Conservation (phyloP, 257 asterid species). For the Forsythia viridissima region DNA sequence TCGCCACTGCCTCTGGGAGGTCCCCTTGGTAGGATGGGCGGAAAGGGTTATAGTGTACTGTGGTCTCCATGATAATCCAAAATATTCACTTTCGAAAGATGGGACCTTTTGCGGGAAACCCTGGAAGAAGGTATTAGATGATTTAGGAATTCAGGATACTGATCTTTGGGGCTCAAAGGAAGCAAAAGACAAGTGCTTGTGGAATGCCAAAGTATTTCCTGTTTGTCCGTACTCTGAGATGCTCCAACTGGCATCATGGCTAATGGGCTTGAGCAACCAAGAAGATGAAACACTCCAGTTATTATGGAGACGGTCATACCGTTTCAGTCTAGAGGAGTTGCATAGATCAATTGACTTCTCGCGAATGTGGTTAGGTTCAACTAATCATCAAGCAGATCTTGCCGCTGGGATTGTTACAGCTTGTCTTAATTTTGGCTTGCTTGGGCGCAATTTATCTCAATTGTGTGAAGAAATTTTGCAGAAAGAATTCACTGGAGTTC, state of each 20-base stretch:
- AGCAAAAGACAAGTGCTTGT: constrained; percentile 66
- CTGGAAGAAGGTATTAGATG: constrained; percentile 79
- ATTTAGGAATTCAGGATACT: constrained; percentile 64
- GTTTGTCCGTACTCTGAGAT: constrained; percentile 69
- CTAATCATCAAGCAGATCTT: constrained; percentile 83
- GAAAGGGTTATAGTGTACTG: constrained; percentile 81
- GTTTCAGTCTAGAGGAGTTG: constrained; percentile 90
- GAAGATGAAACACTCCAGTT: constrained; percentile 38
- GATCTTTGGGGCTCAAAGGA: constrained; percentile 72
- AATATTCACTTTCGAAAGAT: constrained; percentile 51
- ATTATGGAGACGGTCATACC: constrained; percentile 66
- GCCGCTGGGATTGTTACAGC: constrained; percentile 78
- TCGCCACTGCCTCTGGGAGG: constrained; percentile 99
- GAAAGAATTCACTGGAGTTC: constrained; percentile 58
- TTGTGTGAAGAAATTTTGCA: constrained; percentile 83
- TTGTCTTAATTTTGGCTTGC: constrained; percentile 81
- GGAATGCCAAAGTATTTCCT: constrained; percentile 94
- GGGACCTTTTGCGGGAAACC: constrained; percentile 98
- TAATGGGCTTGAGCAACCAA: constrained; percentile 73
- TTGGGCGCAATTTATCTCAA: constrained; percentile 82
- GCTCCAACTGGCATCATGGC: constrained; percentile 83
- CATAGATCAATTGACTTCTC: constrained; percentile 81
- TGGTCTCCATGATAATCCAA: constrained; percentile 95
- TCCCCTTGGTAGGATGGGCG: constrained; percentile 68
- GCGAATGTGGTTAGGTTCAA: constrained; percentile 75